Percentiles rank a stretch among this genome's conserved stretches.
Conservation (phyloP, 1,139 yeast species). For the Pichia sp. region DNA sequence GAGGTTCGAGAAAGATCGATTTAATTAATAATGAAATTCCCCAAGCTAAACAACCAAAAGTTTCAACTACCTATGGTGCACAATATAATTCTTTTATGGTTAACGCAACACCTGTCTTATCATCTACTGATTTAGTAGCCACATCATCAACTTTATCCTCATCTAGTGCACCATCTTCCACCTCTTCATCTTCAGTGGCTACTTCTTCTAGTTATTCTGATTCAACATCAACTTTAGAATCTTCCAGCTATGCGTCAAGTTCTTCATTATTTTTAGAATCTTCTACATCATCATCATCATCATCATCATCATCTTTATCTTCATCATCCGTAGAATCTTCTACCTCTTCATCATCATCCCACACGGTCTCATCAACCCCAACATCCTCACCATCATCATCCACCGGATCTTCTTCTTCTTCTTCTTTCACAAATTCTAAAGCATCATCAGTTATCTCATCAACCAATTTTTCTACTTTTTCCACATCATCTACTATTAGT, state of each 20-base stretch:
- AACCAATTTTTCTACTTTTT: background rate
- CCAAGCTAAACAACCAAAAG: slow-evolving; percentile 10
- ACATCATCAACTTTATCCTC: slow-evolving; percentile 1
- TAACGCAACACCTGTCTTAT: slow-evolving; percentile 1
- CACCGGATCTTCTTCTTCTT: background rate
- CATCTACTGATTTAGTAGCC: background rate
- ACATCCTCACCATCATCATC: background rate
- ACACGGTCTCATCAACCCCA: background rate
- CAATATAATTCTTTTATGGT: slow-evolving; percentile 6
- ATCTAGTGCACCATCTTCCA: background rate
- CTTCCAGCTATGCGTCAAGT: background rate
- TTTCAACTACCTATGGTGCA: slow-evolving; percentile 9
- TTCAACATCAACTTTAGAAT: background rate
- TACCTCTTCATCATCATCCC: background rate
- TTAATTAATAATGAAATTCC: slow-evolving; percentile 10
- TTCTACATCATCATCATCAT: background rate
- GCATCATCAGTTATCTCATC: background rate
- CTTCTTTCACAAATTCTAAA: background rate
- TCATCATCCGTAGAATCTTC: background rate
- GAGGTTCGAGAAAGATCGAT: background rate
- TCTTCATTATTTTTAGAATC: too few relatives aligned
- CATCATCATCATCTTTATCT: slow-evolving; percentile 1
- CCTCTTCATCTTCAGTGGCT: background rate
- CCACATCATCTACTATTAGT: background rate
- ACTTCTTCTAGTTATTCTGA: too few relatives aligned